A percentile compares a stretch with the other conserved stretches of the same genome.
Evolutionary conservation across 345 rosid species (phyloP).

Genomic region (Crucihimalaya himalaica): DNA sequence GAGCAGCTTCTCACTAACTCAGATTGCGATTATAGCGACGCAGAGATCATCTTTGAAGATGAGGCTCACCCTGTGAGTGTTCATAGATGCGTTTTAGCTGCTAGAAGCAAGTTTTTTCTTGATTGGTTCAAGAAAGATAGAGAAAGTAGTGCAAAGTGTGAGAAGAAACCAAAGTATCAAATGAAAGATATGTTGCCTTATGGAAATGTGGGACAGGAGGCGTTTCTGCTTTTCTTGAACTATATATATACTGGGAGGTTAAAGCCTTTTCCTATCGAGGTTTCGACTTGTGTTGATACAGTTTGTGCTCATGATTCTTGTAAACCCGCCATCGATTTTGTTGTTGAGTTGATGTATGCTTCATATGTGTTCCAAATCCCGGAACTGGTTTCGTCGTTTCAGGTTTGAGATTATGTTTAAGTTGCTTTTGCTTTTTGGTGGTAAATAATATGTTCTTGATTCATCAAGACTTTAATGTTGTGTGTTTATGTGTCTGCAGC

Average conservation of each 20-base stretch:
- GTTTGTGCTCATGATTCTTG: constrained; percentile 82
- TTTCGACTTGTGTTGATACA: constrained; percentile 75
- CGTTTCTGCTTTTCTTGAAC: constrained; percentile 67
- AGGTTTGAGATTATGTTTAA: constrained; percentile 50
- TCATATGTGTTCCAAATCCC: constrained; percentile 68
- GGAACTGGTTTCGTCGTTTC: constrained; percentile 78
- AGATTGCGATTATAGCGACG: constrained; percentile 70
- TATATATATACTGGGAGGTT: constrained; percentile 81
- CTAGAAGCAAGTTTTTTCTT: constrained; percentile 78
- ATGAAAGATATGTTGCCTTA: constrained; percentile 62
- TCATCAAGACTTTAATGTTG: constrained; percentile 12
- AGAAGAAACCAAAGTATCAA: constrained; percentile 54
- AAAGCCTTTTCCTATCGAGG: constrained; percentile 70
- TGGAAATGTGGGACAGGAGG: constrained; percentile 76
- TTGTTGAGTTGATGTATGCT: constrained; percentile 89
- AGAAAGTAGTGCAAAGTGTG: constrained; percentile 34
- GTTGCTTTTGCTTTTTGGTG: background rate
- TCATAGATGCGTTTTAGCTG: constrained; percentile 82
- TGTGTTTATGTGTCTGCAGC: constrained; percentile 49
- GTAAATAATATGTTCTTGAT: background rate
- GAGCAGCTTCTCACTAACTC: constrained; percentile 67
- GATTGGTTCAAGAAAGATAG: constrained; percentile 61
- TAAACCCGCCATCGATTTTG: constrained; percentile 76
- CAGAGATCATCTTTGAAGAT: constrained; percentile 66
- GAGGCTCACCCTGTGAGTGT: constrained; percentile 51